phyloP scores from a whole-genome alignment of 768 basidiomycete genomes.

The Amanita inopinata region DNA sequence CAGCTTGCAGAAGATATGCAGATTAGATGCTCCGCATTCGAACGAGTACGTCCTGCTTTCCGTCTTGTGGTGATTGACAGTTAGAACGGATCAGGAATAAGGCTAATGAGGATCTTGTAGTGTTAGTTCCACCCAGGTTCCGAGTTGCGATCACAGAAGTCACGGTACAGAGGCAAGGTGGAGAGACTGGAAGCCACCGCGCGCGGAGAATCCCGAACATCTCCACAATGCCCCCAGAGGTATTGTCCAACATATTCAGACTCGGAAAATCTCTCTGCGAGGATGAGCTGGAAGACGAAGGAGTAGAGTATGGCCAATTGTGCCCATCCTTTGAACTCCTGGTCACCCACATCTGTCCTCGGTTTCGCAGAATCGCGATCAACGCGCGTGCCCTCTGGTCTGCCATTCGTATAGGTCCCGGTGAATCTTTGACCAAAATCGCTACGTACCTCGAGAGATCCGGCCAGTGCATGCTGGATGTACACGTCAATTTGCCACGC shows the following conservation, averaged over 20 bases:
- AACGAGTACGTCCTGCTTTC: too few species aligned
- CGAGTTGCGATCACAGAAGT: too few species aligned
- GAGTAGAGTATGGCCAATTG: background rate
- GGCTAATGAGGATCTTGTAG: too few species aligned
- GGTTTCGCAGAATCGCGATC: constrained; percentile 30
- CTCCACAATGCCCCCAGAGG: constrained; percentile 21
- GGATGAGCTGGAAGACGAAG: constrained; percentile 10
- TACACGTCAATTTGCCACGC: constrained; percentile 20
- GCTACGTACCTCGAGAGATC: constrained; percentile 27
- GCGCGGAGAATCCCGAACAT: constrained; percentile 9
- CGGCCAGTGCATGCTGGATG: constrained; percentile 19
- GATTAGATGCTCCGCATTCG: too few species aligned
- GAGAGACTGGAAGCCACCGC: background rate
- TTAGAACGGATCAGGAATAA: too few species aligned
- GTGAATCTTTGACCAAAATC: constrained; percentile 15
- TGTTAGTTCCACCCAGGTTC: too few species aligned
- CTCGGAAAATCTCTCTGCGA: constrained; percentile 17
- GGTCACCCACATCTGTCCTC: constrained; percentile 28
- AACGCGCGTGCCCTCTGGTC: constrained; percentile 31
- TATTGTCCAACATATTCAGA: constrained; percentile 24
- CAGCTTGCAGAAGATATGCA: too few species aligned
- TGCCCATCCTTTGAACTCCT: constrained; percentile 25
- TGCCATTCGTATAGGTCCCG: constrained; percentile 20
- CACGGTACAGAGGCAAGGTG: too few species aligned
- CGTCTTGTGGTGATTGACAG: too few species aligned